Conservation (phyloP, 169 alveolate species). For the Plasmodium vinckei region DNA sequence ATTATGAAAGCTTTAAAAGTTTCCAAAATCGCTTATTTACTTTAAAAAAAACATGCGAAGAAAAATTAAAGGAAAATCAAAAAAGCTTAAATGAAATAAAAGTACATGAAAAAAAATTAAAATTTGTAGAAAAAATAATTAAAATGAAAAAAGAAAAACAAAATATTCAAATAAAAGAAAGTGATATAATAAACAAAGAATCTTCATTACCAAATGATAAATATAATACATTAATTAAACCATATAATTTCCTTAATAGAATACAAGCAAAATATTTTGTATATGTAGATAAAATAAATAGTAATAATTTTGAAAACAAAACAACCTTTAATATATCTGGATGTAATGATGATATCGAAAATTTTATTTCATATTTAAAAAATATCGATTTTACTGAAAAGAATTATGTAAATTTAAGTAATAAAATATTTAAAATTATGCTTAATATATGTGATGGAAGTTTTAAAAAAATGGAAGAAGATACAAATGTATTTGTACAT, state of each 20-base stretch:
- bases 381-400: slow-evolving; percentile 46
- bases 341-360: slow-evolving; percentile 60
- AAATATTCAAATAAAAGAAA: slow-evolving; percentile 19
- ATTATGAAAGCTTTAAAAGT: slow-evolving; percentile 62
- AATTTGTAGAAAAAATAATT: slow-evolving; percentile 53
- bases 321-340: slow-evolving; percentile 26
- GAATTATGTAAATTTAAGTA: slow-evolving; percentile 28
- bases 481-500: slow-evolving; percentile 59
- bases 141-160: slow-evolving; percentile 69
- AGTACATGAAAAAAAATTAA: slow-evolving; percentile 58
- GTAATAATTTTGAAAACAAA: slow-evolving; percentile 26
- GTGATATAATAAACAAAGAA: slow-evolving; percentile 50
- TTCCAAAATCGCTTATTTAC: slow-evolving; percentile 44
- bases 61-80: slow-evolving; percentile 37
- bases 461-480: slow-evolving; percentile 59
- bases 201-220: slow-evolving; percentile 34
- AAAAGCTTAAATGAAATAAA: slow-evolving; percentile 35
- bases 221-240: slow-evolving; percentile 43
- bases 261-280: slow-evolving; percentile 42
- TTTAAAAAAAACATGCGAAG: slow-evolving; percentile 50
- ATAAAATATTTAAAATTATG: slow-evolving; percentile 44
- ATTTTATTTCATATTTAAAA: slow-evolving; percentile 22
- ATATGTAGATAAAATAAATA: slow-evolving; percentile 43
- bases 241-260: slow-evolving; percentile 42
- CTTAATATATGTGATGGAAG: slow-evolving; percentile 54